Base-by-base conservation (phyloP, 768 basidiomycete genomes). In the Xerocomellus intermedius region DNA sequence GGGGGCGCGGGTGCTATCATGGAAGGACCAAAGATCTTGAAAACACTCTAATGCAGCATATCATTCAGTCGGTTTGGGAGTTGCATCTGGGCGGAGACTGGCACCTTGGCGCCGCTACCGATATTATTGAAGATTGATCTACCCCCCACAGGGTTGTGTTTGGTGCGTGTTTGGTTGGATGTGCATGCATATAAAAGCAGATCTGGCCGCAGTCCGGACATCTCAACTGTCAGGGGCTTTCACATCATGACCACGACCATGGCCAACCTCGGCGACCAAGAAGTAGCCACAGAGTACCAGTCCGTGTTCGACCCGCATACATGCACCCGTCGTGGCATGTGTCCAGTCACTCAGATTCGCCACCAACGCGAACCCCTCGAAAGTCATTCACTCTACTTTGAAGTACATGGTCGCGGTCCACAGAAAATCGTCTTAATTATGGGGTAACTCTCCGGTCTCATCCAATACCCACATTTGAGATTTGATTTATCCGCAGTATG, bases 311-410 rank as follows among this genome's bases (percentile, higher is more conserved):
- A 84, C 61, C 74, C 83, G 1, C 52, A 68, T 0, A 91, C 88
- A 4, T 84, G 85, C 61, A 74, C 79, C 5, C 79, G 82, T 32
- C 86, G 85, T 48, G 91, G 91, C 8, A 76, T 90, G n/a, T 92
- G 89, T 64, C 88, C 87, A 3, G 84, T 91, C 16, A 83, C 83
- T 2, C 63, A 74, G 28, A 71, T 83, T 5, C 75, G 76, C 26
- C 70, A 74, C 16, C 77, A 82, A 60, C 74, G 69, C n/a, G 72
- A 77, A 48, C 69, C 78, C 0, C 56, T 84, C 3, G 81, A 87
- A 63, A 84, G 81, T 47, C 88, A 90, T 64, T 88, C 87, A 1
- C 74, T 92, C 2, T 94, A 92, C 69, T 92, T 79, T 58, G 89
- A 91, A 67, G 79, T 85, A 38, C 91, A 94, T 68, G 91, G 90